Evolutionary conservation across 2,329 filamentous ascomycete genomes (phyloP).

Genomic region (Apiospora koreana): DNA sequence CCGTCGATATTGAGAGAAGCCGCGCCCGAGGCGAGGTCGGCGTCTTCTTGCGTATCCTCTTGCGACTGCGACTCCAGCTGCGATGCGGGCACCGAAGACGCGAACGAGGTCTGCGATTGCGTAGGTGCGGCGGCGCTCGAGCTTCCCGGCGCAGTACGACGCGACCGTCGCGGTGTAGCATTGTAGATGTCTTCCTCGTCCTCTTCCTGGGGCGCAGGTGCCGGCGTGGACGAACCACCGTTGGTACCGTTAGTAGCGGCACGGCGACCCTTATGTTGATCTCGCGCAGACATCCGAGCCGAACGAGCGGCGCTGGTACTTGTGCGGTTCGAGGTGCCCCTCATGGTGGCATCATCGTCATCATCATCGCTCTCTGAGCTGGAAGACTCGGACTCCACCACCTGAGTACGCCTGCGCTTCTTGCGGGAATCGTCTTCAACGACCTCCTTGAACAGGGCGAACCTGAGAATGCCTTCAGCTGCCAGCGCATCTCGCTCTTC

Average conservation of each 20-base stretch:
- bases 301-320: slow-evolving; percentile 37
- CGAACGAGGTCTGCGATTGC: slow-evolving; percentile 63
- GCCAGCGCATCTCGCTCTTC: slow-evolving; percentile 87
- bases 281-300: slow-evolving; percentile 25
- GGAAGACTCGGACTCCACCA: slow-evolving; percentile 57
- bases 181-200: slow-evolving; percentile 48
- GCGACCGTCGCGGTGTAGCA: slow-evolving; percentile 44
- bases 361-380: slow-evolving; percentile 63
- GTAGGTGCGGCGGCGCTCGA: slow-evolving; percentile 35
- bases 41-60: slow-evolving; percentile 43
- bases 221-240: slow-evolving; percentile 24
- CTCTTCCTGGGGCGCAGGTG: slow-evolving; percentile 45
- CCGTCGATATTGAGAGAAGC: slow-evolving; percentile 39
- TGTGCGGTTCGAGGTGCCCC: slow-evolving; percentile 40
- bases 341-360: slow-evolving; percentile 44
- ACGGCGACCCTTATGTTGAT: slow-evolving; percentile 28
- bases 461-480: slow-evolving; percentile 87
- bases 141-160: slow-evolving; percentile 31
- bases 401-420: slow-evolving; percentile 73
- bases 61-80: slow-evolving; percentile 57
- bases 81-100: slow-evolving; percentile 77
- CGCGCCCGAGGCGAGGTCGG: slow-evolving; percentile 32
- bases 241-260: slow-evolving; percentile 23
- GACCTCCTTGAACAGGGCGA: slow-evolving; percentile 96
- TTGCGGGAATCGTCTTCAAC: slow-evolving; percentile 77